Evolutionary conservation across 805 yeast species (phyloP), one percentile per base, ranked within the genome.

Genomic region (Metschnikowia similis): DNA sequence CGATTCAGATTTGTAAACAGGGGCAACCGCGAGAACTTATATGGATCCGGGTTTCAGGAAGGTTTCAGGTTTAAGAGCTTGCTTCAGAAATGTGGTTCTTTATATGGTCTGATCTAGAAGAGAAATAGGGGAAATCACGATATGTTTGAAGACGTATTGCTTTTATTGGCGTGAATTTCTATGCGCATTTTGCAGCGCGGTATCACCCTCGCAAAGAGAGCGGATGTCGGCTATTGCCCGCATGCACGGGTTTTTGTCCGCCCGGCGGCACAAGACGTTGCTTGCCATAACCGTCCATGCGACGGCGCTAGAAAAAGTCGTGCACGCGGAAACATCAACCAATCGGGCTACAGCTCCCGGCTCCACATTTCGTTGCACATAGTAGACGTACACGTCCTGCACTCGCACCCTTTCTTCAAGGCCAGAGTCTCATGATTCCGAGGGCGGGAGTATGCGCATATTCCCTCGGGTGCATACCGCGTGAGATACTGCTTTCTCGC

Each of bases 171-270:
- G 36, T 26, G 36, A 21, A 32, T 41, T 39, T 39, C 42, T 41
- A 41, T 31, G 45, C 45, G 37, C 37, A 34, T 41, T 31, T 38
- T 21, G 41, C 30, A 41, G 44, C 44, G 44, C 35, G 29, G 11
- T 10, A 27, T 27, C 6, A 28, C 28, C 13, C 31, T 17, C 45
- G 45, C 45, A 37, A 41, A 41, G 45, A 40, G 43, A 41, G 45
- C 45, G 45, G 37, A 41, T 3, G 30, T 41, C 45, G 45, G 45
- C 37, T 37, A 36, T n/a, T 9, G n/a, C 16, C 11, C 17, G 27
- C 30, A 37, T 38, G 30, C 26, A 35, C 39, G 27, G 39, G 39
- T 35, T 17, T 35, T 7, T n/a, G 38, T 14, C 6, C 36, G 8
- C 27, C 35, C 17, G 28, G 34, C 26, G 21, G 42, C 14, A 39